Base-by-base conservation (phyloP, 1,284 basidiomycete genomes). In the Chalciporus sp. region DNA sequence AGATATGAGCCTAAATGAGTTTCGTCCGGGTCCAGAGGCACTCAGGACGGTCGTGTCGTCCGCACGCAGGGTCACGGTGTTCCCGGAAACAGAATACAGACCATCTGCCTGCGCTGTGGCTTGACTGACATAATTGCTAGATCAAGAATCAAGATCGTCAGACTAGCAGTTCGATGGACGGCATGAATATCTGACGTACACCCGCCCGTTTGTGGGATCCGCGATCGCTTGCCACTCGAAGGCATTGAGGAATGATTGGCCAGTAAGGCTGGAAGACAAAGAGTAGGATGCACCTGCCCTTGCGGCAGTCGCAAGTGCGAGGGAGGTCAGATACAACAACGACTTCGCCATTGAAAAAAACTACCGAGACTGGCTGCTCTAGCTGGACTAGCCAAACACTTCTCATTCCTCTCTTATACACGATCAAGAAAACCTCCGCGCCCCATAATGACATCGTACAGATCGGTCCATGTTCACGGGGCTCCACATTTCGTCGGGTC, bases 51-150 rank as follows among this genome's bases (percentile, higher is more conserved):
- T 64, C 9, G 61, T 65, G 42, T 58, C 40, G 48, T 72, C 69
- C 0, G 60, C 68, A 19, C 68, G 65, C 35, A 71, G 60, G 40
- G 79, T 70, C 58, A 82, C 80, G 29, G 71, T 72, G 58, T 78
- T 65, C n/a, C 62, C 68, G 19, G 71, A 72, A 1, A 78, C 71
- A 52, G 70, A 80, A 5, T 79, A 78, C 41, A 82, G 60, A 58
- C 81, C 81, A 43, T 74, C 58, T 35, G 61, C 61, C 40, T 61
- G 56, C 1, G 80, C 79, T 0, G 78, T 80, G 1, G 63, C 56
- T 46, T 73, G 60, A 56, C 75, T 62, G 41, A 82, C 77, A 55
- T 83, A 83, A 58, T 79, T 80, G 16, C 79, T 81, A 42, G 3
- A 23, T 6, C 23, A 23, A 23, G 23, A 23, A 23, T 23, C 23